A percentile compares a stretch with the other conserved stretches of the same genome.
Evolutionary conservation across 306 rosid species (phyloP).

Genomic region (Sicyos edulis): DNA sequence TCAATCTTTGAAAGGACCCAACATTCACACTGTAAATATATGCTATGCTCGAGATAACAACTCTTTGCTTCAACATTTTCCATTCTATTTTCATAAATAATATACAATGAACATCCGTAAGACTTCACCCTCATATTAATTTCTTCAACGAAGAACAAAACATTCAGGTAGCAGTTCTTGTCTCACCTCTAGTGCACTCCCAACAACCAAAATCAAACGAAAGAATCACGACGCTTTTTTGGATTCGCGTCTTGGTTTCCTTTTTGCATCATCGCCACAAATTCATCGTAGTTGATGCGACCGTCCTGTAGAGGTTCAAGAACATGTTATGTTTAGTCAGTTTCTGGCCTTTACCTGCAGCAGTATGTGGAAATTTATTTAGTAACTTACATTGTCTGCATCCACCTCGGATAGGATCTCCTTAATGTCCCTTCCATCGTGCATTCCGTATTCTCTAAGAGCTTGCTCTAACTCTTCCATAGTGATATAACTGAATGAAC

Average conservation of each 20-base stretch:
- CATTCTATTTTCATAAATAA: conserved; percentile 7
- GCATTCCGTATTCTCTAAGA: conserved; percentile 73
- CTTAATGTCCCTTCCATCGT: conserved; percentile 76
- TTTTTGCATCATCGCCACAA: conserved; percentile 93
- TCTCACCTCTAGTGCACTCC: not conserved
- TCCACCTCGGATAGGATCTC: conserved; percentile 84
- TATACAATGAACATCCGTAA: not conserved
- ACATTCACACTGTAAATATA: not conserved
- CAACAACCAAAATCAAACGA: conserved; percentile 30
- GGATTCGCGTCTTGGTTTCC: conserved; percentile 63
- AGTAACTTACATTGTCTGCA: conserved; percentile 61
- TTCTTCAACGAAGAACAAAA: not conserved
- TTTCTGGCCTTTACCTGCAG: not conserved
- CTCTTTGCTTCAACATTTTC: not conserved
- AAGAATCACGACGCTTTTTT: conserved; percentile 61
- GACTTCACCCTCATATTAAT: not conserved
- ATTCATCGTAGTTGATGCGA: conserved; percentile 83
- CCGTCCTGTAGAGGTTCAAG: conserved; percentile 59
- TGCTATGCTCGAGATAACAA: not conserved
- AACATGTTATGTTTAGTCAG: not conserved
- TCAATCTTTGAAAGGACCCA: conserved; percentile 6
- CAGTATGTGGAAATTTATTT: not conserved
- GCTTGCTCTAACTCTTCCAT: conserved; percentile 91
- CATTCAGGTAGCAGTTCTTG: conserved; percentile 8
- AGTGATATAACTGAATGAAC: conserved; percentile 58